Conservation (phyloP, 2,329 filamentous ascomycete species). For the Davidsoniella eucalypti region DNA sequence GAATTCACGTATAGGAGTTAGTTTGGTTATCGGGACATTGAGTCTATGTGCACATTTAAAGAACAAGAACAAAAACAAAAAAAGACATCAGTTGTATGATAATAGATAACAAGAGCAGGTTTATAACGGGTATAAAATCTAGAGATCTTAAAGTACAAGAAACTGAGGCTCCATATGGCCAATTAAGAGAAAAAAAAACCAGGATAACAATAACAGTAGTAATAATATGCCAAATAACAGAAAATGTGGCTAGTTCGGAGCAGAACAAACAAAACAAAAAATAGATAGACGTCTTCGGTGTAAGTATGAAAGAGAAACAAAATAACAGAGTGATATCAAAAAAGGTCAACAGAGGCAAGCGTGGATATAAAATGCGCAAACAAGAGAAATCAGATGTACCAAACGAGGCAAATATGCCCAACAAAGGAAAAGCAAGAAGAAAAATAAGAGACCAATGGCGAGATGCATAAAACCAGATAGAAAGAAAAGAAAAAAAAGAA, state of each 20-base stretch:
- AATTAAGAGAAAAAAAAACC: background rate
- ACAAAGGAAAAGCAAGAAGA: background rate
- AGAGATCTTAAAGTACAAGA: too few species aligned
- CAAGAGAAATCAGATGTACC: background rate
- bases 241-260: too few species aligned
- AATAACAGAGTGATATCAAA: slow-evolving; percentile 1
- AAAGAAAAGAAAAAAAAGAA: background rate
- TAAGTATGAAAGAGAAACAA: background rate
- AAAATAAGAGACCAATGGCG: background rate
- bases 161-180: background rate
- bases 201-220: too few species aligned
- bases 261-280: background rate
- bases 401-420: background rate
- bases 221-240: too few species aligned
- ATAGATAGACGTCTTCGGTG: background rate
- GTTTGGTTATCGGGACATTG: too few species aligned
- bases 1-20: too few species aligned
- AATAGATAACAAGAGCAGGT: too few species aligned
- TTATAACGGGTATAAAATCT: too few species aligned
- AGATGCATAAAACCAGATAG: background rate
- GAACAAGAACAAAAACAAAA: too few species aligned
- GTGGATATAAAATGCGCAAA: background rate
- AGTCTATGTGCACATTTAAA: too few species aligned
- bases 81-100: too few species aligned
- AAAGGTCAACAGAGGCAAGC: background rate